Base-by-base conservation (phyloP, 2,329 filamentous ascomycete species). In the Plenodomus lindquistii region DNA sequence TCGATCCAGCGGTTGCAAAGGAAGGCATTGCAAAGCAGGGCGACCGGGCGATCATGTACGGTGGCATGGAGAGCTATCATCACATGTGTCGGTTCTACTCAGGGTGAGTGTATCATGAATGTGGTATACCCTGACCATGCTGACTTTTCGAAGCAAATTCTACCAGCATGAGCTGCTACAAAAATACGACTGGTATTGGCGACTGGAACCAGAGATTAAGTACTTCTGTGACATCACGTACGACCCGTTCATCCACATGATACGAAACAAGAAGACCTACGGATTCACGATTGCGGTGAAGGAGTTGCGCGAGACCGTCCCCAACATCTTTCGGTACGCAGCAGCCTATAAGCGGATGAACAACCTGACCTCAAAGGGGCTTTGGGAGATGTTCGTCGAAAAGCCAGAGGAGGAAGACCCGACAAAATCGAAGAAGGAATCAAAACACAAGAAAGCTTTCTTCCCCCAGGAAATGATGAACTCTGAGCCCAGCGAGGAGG, bases 141-240 rank as follows among this genome's bases (percentile, higher is more conserved):
- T 67, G 48, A 70, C 40, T 16, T 22, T 8, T 6, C 41, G 24
- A 47, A 86, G 91, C 37, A 94, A 95, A 76, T 99, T 99, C 77
- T 99, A 94, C 80, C 96, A 97, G 73, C 94, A 99, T 71, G 88
- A 92, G 57, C 83, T 97, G 27, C 83, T 99, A 38, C 84, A 89
- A 69, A 97, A 97, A 75, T 99, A 97, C 76, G 91, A 97, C 70
- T 99, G 94, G 94, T 99, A 99, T 79, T 99, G 94, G 94, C 91
- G 94, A 56, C 80, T 99, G 63, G 94, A 99, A 81, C 94, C 94
- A 58, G 94, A 99, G 76, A 97, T 99, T 83, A 97, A 93, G 78
- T 99, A 97, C 78, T 99, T 99, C 78, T 99, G 94, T 75, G 94
- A 99, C 71, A 97, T 99, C 62, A 99, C 94, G 58, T 99, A 99